These are phyloP conservation scores for Tolypocladium guangdongense DNA, from an alignment of 2,329 filamentous ascomycete species.

Conservation along the genomic window DNA sequence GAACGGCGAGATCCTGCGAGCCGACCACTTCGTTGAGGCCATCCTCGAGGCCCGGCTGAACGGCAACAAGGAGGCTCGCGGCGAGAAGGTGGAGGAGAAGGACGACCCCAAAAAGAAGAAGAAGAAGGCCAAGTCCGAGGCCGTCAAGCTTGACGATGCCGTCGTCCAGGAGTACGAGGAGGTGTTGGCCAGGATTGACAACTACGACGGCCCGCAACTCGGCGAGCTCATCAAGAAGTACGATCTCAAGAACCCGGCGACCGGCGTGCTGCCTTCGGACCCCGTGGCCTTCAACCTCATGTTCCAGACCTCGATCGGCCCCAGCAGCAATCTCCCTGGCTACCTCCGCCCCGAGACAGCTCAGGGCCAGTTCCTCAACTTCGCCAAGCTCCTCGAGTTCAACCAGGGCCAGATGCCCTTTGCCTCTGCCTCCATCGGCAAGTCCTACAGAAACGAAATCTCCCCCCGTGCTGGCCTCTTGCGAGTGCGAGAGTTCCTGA, in stretches of 20 bases:
- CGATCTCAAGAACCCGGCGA: constrained; percentile 79
- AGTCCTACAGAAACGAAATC: constrained; percentile 97
- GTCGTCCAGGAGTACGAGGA: constrained; percentile 86
- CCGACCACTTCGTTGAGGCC: constrained; percentile 94
- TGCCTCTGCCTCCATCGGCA: constrained; percentile 92
- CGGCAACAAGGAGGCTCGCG: constrained; percentile 86
- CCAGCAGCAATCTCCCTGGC: constrained; percentile 74
- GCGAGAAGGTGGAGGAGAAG: constrained; percentile 67
- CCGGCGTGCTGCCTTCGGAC: constrained; percentile 62
- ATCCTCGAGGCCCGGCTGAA: constrained; percentile 79
- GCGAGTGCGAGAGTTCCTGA: constrained; percentile 91
- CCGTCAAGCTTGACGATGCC: constrained; percentile 76
- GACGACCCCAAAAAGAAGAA: constrained; percentile 68
- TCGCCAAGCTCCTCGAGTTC: constrained; percentile 90
- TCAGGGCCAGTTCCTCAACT: constrained; percentile 96
- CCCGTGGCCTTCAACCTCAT: constrained; percentile 96
- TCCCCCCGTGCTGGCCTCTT: constrained; percentile 85
- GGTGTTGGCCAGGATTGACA: constrained; percentile 85
- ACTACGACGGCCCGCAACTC: constrained; percentile 80
- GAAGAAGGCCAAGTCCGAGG: constrained; percentile 77
- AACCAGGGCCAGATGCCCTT: constrained; percentile 95
- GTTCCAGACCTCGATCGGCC: constrained; percentile 94
- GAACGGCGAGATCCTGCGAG: constrained; percentile 90
- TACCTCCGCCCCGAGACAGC: constrained; percentile 91
- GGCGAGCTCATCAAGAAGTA: constrained; percentile 83